phyloP scores from a whole-genome alignment of 352 stramenopile genomes.

The Phytophthora pisi region DNA sequence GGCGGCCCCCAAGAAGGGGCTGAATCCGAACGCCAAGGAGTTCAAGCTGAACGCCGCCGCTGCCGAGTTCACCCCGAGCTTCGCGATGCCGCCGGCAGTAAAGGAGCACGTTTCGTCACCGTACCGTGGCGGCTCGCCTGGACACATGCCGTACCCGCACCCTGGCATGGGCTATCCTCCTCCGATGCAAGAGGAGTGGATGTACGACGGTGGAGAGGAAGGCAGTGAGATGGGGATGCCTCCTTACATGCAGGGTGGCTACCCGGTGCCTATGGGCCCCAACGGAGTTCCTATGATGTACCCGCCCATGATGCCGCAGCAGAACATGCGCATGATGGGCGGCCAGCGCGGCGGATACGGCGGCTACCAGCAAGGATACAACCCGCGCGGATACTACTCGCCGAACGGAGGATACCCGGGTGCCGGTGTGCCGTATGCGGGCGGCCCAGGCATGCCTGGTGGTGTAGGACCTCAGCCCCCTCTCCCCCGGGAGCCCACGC shows the following conservation, averaged over 20 bases:
- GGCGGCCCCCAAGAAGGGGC: slow-evolving; percentile 57
- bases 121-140: slow-evolving; percentile 48
- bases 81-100: slow-evolving; percentile 30
- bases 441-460: slow-evolving; percentile 28
- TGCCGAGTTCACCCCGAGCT: slow-evolving; percentile 72
- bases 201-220: slow-evolving; percentile 68
- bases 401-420: slow-evolving; percentile 40
- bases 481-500: slow-evolving; percentile 44
- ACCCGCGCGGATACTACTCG: slow-evolving; percentile 67
- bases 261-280: slow-evolving; percentile 64
- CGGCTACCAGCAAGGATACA: slow-evolving; percentile 66
- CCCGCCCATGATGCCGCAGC: slow-evolving; percentile 70
- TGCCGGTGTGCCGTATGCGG: slow-evolving; percentile 43
- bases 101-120: slow-evolving; percentile 49
- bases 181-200: slow-evolving; percentile 71
- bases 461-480: slow-evolving; percentile 48
- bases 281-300: slow-evolving; percentile 77
- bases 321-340: slow-evolving; percentile 60
- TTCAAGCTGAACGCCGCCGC: slow-evolving; percentile 83
- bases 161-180: slow-evolving; percentile 53
- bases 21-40: slow-evolving; percentile 89
- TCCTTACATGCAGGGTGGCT: slow-evolving; percentile 62
- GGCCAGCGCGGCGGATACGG: slow-evolving; percentile 47
- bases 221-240: slow-evolving; percentile 53
- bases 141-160: slow-evolving; percentile 45